A percentile compares a stretch with the other conserved stretches of the same genome.
These are phyloP conservation scores for Purpureocillium takamizusanense DNA, from an alignment of 2,329 filamentous ascomycete genomes.

Conservation along the genomic window DNA sequence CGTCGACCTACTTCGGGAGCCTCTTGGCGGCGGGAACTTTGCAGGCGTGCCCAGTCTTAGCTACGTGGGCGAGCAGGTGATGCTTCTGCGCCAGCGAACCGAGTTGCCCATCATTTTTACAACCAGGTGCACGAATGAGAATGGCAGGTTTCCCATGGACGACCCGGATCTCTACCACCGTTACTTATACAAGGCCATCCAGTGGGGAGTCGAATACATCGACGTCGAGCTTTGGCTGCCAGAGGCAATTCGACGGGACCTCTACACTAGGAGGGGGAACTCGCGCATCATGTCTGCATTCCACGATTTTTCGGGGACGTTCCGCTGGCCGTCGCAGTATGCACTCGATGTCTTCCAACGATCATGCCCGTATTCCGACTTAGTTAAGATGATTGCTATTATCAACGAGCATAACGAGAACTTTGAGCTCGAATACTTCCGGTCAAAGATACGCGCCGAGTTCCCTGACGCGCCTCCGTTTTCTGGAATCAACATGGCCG, in stretches of 20 bases:
- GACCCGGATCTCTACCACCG: slow-evolving; percentile 65
- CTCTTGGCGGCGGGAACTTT: slow-evolving; percentile 50
- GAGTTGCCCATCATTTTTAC: slow-evolving; percentile 89
- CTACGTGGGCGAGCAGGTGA: slow-evolving; percentile 80
- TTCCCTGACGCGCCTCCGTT: slow-evolving; percentile 63
- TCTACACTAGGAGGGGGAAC: slow-evolving; percentile 64
- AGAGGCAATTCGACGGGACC: slow-evolving; percentile 58
- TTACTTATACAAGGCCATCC: slow-evolving; percentile 74
- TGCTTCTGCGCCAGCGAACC: slow-evolving; percentile 73
- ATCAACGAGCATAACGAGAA: slow-evolving; percentile 77
- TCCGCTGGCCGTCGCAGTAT: slow-evolving; percentile 71
- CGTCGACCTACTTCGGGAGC: slow-evolving; percentile 72
- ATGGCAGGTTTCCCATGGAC: slow-evolving; percentile 78
- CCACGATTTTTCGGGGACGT: slow-evolving; percentile 77
- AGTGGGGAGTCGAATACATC: slow-evolving; percentile 86
- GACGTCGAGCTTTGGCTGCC: slow-evolving; percentile 85
- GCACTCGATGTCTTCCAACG: slow-evolving; percentile 64
- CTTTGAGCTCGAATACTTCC: slow-evolving; percentile 84
- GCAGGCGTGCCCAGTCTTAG: slow-evolving; percentile 65
- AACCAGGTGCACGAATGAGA: slow-evolving; percentile 71
- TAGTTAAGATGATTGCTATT: slow-evolving; percentile 85
- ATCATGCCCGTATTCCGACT: slow-evolving; percentile 68
- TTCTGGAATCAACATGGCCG: slow-evolving; percentile 81
- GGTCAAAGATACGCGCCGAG: slow-evolving; percentile 62
- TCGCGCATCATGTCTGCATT: slow-evolving; percentile 88